Base-by-base conservation (phyloP, 116 monocot species). In the Papilionanthe hybrid region DNA sequence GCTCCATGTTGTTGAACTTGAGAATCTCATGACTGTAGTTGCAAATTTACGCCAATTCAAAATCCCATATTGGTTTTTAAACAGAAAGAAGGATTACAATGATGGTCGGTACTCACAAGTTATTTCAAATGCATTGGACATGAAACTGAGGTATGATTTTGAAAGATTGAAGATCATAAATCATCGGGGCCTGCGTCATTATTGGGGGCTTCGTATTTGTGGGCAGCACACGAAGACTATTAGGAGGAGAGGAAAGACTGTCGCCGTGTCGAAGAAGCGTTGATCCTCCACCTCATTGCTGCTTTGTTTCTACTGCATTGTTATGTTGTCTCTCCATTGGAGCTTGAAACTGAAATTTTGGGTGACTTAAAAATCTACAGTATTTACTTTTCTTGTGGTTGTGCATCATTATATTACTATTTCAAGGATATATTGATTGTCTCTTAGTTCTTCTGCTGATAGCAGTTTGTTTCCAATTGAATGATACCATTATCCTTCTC, bases 31-130 rank as follows among this genome's bases (percentile, higher is more conserved):
- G 84, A 84, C 80, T 12, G 43, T 84, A 72, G 84, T 84, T 42
- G 80, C 84, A 20, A 84, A 84, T 77, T 80, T 80, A 27, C 80
- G 84, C 44, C 84, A 84, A 49, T 84, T 84, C 77, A 84, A 84
- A 66, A 77, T 84, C 44, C 84, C 84, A 30, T 80, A 84, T 49
- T 84, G 84, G 84, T 84, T 84, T 76, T 27, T 84, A 42, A 84
- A 84, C 72, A 80, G 84, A n/a, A 80, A 84, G 80, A 84, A 84
- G 41, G 84, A 84, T 49, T 84, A 84, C 37, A 84, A 84, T 44
- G 84, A 84, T 73, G 84, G 84, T 4, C 49, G 84, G 72, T 80
- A 80, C 58, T 80, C 84, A 42, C 84, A 84, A 77, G 80, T 84
- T 43, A 77, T 80, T 58, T 84, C 84, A 17, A 84, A 84, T 84